These are phyloP conservation scores for Euptelea pleiosperma DNA, from an alignment of 164 flowering plant species.

Conservation along the genomic window DNA sequence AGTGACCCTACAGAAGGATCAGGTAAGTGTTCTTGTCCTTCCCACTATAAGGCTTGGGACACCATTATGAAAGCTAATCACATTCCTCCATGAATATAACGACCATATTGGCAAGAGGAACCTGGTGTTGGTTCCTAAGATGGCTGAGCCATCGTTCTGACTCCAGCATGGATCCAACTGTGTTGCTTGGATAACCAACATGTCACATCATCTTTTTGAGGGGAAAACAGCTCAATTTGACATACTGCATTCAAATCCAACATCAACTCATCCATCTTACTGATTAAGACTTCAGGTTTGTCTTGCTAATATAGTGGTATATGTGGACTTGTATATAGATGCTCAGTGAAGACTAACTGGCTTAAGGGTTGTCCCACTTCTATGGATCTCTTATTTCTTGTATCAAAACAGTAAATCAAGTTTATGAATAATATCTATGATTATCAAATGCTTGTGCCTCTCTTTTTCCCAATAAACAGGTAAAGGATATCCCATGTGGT, in stretches of 20 bases:
- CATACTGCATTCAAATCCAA: too few species aligned
- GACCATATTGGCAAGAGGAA: slow-evolving; percentile 1
- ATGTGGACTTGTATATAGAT: not conserved
- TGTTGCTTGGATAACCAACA: too few species aligned
- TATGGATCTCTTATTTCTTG: not conserved
- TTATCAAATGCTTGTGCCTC: too few species aligned
- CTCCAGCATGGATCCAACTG: not conserved
- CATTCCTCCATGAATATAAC: not conserved
- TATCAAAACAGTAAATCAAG: not conserved
- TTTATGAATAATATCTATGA: too few species aligned
- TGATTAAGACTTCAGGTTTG: too few species aligned
- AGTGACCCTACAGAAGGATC: slow-evolving; percentile 92
- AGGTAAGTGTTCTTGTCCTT: slow-evolving; percentile 43
- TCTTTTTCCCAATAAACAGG: slow-evolving; percentile 38
- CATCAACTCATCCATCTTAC: not conserved
- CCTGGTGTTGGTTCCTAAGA: not conserved
- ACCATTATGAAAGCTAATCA: not conserved
- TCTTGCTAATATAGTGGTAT: too few species aligned
- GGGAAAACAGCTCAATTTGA: too few species aligned
- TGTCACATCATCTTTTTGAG: too few species aligned
- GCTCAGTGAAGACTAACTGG: not conserved
- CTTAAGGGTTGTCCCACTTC: not conserved
- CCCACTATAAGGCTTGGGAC: not conserved
- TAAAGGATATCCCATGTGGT: slow-evolving; percentile 94
- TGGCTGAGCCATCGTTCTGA: not conserved